Conservation (phyloP, 306 rosid genomes). For the Glycyrrhiza uralensis region DNA sequence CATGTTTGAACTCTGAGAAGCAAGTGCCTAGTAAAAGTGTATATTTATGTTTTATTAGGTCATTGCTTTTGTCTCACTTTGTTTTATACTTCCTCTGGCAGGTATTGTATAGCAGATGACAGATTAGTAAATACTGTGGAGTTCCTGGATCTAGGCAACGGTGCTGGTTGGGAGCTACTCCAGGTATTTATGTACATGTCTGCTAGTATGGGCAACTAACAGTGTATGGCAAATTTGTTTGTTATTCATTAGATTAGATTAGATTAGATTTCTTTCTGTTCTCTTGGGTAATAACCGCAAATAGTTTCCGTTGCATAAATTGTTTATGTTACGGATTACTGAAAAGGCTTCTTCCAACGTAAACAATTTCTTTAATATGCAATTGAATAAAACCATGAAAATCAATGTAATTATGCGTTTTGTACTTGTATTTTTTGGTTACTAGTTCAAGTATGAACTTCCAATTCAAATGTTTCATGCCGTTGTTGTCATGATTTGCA, state of each 20-base stretch:
- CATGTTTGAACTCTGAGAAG: background rate
- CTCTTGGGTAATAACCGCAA: background rate
- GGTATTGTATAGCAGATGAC: constrained; percentile 87
- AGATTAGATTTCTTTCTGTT: background rate
- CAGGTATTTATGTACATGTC: constrained; percentile 50
- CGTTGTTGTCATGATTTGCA: constrained; percentile 34
- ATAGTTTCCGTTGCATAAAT: background rate
- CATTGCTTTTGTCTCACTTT: background rate
- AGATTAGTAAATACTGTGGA: constrained; percentile 56
- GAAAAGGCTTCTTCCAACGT: background rate
- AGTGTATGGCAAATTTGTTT: background rate
- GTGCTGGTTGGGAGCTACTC: constrained; percentile 98
- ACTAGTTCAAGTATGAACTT: background rate
- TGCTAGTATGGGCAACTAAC: background rate
- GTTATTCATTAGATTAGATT: no score
- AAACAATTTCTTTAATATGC: background rate
- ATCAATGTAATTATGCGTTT: background rate
- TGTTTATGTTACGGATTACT: background rate
- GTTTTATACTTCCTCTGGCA: constrained; percentile 23
- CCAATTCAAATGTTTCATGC: background rate
- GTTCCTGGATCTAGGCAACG: constrained; percentile 73
- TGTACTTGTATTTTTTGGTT: background rate
- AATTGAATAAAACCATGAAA: background rate
- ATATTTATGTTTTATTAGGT: background rate
- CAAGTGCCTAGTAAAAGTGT: background rate